Conservation (phyloP, 305 asterid species). For the Fraxinus ornus region DNA sequence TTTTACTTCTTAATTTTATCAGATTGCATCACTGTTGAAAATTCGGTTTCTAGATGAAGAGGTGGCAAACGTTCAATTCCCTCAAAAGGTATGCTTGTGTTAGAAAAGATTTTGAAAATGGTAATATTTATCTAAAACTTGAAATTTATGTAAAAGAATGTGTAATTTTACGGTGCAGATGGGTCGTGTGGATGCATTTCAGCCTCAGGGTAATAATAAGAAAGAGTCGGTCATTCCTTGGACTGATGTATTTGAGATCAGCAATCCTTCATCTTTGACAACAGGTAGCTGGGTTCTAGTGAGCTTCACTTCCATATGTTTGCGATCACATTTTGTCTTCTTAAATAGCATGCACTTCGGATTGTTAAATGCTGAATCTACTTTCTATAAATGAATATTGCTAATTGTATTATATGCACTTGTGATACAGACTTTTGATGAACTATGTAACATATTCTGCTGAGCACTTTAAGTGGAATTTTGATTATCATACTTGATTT, state of each 20-base stretch:
- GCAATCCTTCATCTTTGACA: constrained; percentile 36
- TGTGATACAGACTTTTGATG: constrained; percentile 3
- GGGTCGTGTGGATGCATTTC: constrained; percentile 75
- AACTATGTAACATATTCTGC: neutral
- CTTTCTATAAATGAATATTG: neutral
- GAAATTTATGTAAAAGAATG: constrained; percentile 6
- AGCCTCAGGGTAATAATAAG: constrained; percentile 61
- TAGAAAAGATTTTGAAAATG: neutral
- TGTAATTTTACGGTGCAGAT: constrained; percentile 44
- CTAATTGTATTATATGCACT: neutral
- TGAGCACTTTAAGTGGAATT: neutral
- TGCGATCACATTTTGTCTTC: constrained; percentile 6
- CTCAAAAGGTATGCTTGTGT: constrained; percentile 58
- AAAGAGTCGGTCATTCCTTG: constrained; percentile 70
- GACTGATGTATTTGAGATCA: constrained; percentile 74
- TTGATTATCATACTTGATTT: constrained; percentile 3
- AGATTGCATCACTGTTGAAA: constrained; percentile 90
- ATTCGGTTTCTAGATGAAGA: constrained; percentile 88
- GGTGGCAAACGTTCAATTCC: constrained; percentile 53
- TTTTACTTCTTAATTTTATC: constrained; percentile 23
- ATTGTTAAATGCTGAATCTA: constrained; percentile 2
- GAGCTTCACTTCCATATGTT: constrained; percentile 15
- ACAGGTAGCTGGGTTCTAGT: constrained; percentile 36
- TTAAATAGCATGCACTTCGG: neutral
- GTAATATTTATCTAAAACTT: neutral